Percentiles rank a stretch among this genome's conserved stretches.
Evolutionary conservation across 768 basidiomycete species (phyloP).

Genomic region (Mycena galericulata): DNA sequence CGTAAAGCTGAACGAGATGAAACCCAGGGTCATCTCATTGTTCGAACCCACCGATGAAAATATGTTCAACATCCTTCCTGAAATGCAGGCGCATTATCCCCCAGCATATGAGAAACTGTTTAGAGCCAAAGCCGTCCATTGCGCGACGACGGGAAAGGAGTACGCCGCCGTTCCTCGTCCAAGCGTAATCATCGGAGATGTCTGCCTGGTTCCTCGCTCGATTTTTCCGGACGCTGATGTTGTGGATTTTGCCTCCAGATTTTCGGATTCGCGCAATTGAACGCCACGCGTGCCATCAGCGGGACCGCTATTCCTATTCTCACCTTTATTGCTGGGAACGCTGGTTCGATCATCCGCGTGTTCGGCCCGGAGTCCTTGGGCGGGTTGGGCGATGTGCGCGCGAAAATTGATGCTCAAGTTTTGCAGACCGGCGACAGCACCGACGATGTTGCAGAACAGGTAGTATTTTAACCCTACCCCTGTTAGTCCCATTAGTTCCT

Average conservation of each 20-base stretch:
- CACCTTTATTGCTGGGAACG: background rate
- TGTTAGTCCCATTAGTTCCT: no score
- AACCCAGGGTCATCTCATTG: background rate
- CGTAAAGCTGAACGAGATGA: background rate
- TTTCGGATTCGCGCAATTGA: background rate
- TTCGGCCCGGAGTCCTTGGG: conserved; percentile 13
- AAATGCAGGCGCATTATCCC: background rate
- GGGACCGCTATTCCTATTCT: conserved; percentile 11
- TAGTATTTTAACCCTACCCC: background rate
- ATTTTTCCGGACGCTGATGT: no score
- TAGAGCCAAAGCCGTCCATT: background rate
- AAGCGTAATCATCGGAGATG: conserved; percentile 4
- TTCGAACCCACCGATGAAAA: background rate
- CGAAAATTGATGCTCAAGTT: conserved; percentile 1
- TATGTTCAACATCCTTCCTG: background rate
- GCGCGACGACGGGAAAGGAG: conserved; percentile 12
- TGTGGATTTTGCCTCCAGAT: no score
- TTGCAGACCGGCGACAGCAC: background rate
- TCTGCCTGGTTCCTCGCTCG: no score
- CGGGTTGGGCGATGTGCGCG: background rate
- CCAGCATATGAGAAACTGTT: background rate
- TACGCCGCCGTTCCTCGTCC: conserved; percentile 1
- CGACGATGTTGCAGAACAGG: conserved; percentile 8
- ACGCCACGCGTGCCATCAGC: conserved; percentile 3
- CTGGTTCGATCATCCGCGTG: background rate